A percentile compares a stretch with the other conserved stretches of the same genome.
phyloP scores from a whole-genome alignment of 1,284 basidiomycete genomes.

The Rhodotorula sp. region DNA sequence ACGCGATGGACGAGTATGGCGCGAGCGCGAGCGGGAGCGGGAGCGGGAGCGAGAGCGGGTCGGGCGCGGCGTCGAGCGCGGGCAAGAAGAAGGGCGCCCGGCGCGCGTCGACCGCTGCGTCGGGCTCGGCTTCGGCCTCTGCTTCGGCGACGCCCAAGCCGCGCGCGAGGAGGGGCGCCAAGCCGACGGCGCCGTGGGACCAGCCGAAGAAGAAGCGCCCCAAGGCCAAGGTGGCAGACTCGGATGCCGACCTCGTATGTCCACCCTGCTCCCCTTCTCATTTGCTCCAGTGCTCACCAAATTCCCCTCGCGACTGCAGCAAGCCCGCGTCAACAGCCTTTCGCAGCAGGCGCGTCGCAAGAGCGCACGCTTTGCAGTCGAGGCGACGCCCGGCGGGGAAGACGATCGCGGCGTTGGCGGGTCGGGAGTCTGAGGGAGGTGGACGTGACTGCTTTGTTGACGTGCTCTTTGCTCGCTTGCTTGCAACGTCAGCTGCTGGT shows the following conservation, averaged over 20 bases:
- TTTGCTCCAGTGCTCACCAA: too few species aligned
- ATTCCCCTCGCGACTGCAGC: too few species aligned
- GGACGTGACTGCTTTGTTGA: too few species aligned
- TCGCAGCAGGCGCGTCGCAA: too few species aligned
- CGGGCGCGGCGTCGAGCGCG: neutral
- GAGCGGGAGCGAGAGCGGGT: neutral
- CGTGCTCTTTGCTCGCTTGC: too few species aligned
- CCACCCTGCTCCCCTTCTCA: neutral
- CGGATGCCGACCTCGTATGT: conserved; percentile 14
- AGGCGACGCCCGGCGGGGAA: too few species aligned
- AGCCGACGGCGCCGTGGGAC: conserved; percentile 18
- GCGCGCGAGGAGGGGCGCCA: neutral
- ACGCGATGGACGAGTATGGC: neutral
- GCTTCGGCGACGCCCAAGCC: neutral
- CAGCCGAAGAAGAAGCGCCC: conserved; percentile 3
- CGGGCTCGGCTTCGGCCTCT: neutral
- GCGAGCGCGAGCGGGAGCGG: neutral
- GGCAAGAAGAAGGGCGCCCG: neutral
- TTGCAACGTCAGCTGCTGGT: too few species aligned
- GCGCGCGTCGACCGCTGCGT: neutral
- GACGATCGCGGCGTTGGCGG: too few species aligned
- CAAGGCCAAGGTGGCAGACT: conserved; percentile 17
- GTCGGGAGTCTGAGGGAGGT: too few species aligned
- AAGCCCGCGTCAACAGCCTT: too few species aligned
- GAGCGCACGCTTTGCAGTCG: too few species aligned